Conservation (phyloP, 2,329 filamentous ascomycete genomes). For the Penicillium sp. region DNA sequence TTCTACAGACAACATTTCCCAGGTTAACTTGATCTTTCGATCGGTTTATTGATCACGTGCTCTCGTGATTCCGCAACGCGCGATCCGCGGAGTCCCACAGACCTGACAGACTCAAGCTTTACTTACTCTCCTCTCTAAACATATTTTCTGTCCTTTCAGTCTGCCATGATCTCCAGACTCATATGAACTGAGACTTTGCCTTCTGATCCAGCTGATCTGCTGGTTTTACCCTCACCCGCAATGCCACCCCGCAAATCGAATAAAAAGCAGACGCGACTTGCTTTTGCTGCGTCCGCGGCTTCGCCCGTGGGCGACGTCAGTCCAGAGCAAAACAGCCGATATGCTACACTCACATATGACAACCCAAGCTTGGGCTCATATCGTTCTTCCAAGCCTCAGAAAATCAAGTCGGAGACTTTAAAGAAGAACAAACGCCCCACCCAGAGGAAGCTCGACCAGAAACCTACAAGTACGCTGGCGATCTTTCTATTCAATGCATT, state of each 20-base stretch:
- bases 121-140: neutral
- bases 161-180: neutral
- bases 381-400: constrained; percentile 5
- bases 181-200: neutral
- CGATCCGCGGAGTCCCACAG: constrained; percentile 6
- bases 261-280: constrained; percentile 45
- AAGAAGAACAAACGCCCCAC: neutral
- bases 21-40: neutral
- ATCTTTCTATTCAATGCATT: neutral
- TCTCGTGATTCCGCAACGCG: constrained; percentile 18
- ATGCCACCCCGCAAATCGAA: constrained; percentile 34
- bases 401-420: constrained; percentile 1
- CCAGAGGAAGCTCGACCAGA: neutral
- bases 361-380: constrained; percentile 28
- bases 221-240: neutral
- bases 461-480: neutral
- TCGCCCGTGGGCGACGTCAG: constrained; percentile 18
- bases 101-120: neutral
- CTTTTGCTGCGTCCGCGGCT: constrained; percentile 40
- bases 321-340: constrained; percentile 26
- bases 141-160: neutral
- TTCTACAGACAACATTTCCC: no score
- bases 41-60: constrained; percentile 19
- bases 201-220: neutral
- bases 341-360: constrained; percentile 36